Evolutionary conservation across 805 yeast species (phyloP).

Genomic region (Diddensiella santjacobensis): DNA sequence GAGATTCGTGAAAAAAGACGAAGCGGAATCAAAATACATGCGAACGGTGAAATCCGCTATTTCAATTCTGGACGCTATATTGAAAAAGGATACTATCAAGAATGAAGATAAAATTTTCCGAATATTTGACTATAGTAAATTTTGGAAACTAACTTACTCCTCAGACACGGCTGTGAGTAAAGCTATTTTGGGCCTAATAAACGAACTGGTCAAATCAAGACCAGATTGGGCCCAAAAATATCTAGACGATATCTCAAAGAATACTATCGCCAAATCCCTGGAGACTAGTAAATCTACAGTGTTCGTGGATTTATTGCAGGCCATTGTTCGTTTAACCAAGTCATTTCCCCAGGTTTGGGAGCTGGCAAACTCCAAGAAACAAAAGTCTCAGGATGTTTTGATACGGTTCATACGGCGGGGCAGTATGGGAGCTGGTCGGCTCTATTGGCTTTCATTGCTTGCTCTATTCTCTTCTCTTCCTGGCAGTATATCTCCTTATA

Average conservation of each 20-base stretch:
- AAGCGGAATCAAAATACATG: slow-evolving; percentile 58
- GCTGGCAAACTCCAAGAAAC: slow-evolving; percentile 14
- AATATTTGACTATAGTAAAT: slow-evolving; percentile 40
- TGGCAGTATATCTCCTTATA: slow-evolving; percentile 16
- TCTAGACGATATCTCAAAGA: slow-evolving; percentile 12
- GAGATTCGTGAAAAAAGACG: slow-evolving; percentile 62
- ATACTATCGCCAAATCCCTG: slow-evolving; percentile 23
- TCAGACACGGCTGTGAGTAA: slow-evolving; percentile 43
- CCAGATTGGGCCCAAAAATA: slow-evolving; percentile 15
- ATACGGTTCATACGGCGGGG: slow-evolving; percentile 16
- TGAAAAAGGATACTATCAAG: slow-evolving; percentile 14
- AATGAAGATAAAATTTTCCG: slow-evolving; percentile 25
- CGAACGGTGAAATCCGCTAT: slow-evolving; percentile 53
- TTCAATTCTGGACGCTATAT: slow-evolving; percentile 40
- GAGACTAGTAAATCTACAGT: slow-evolving; percentile 17
- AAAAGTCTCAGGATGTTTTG: slow-evolving; percentile 21
- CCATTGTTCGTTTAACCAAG: slow-evolving; percentile 43
- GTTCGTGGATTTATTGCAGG: slow-evolving; percentile 27
- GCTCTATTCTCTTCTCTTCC: slow-evolving; percentile 21
- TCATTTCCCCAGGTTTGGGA: slow-evolving; percentile 35
- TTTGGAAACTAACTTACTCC: slow-evolving; percentile 44
- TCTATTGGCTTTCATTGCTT: slow-evolving; percentile 23
- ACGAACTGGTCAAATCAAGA: slow-evolving; percentile 27
- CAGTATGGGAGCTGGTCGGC: slow-evolving; percentile 13
- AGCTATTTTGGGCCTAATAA: slow-evolving; percentile 38